Base-by-base conservation (phyloP, 805 yeast species). In the Pichia paraexigua region DNA sequence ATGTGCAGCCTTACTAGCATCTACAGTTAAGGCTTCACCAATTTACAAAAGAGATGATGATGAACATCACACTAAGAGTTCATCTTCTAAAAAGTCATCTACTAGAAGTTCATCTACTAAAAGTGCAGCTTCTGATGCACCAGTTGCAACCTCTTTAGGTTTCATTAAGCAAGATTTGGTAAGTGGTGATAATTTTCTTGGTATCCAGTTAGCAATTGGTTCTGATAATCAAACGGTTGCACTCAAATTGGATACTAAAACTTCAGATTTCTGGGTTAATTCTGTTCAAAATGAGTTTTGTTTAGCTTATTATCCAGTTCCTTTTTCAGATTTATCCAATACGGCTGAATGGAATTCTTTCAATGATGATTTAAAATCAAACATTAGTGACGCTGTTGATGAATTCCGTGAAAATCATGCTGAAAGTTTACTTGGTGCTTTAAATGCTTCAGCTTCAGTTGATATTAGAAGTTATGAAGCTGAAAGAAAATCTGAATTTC, bases 261-360 rank as follows among this genome's bases (percentile, higher is more conserved):
- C 87, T 0, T 73, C 83, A 0, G 87, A 82, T 57, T 67, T 83
- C 13, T 83, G 87, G 86, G 78, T 82, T 20, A 71, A 76, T 47
- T 45, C 57, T 1, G 52, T 44, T 17, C 17, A 42, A 5, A 55
- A 55, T 41, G 54, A 49, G 18, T 49, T 37, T 17, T 56, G 60
- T 46, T 43, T 46, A 18, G 55, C 56, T 18, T 50, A 46, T 46
- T 51, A 44, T 24, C 47, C 56, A 35, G 10, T 52, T 12, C 49
- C 46, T 17, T 32, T 43, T 7, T 25, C 32, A 41, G 22, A 30
- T 15, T 42, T 48, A 10, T 4, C 30, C 7, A 18, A 22, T 27
- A 21, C 21, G 18, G 6, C 32, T 28, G 47, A 43, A 35, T 53
- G 54, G 55, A 47, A 45, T n/a, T 15, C 24, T 1, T 46, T 51